These are phyloP conservation scores for Phlyctochytrium bullatum DNA, from an alignment of 192 early-diverging fungal species.

Conservation along the genomic window DNA sequence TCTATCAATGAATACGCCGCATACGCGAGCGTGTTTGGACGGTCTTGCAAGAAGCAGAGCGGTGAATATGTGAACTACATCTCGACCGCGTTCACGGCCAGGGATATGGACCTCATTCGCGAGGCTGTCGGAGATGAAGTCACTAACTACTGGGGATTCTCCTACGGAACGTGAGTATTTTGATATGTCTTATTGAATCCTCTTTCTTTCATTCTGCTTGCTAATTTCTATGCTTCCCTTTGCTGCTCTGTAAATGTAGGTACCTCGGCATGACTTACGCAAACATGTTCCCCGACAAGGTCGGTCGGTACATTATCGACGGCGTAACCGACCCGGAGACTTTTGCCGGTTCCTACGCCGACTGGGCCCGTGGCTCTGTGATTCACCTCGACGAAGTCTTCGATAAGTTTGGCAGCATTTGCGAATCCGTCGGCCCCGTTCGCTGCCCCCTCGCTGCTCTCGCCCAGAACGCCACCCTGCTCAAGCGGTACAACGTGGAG, in stretches of 20 bases:
- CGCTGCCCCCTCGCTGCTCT: constrained; percentile 25
- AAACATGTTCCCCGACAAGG: constrained; percentile 50
- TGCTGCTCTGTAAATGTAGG: background rate
- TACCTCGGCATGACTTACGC: constrained; percentile 42
- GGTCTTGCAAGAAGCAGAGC: constrained; percentile 21
- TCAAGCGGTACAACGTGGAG: no score
- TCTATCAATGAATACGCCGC: background rate
- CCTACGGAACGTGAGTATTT: constrained; percentile 34
- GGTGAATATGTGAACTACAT: constrained; percentile 24
- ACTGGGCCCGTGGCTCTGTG: background rate
- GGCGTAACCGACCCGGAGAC: constrained; percentile 38
- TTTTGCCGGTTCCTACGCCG: constrained; percentile 17
- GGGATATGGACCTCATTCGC: constrained; percentile 38
- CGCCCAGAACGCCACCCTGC: background rate
- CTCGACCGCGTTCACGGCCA: constrained; percentile 33
- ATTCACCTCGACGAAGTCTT: constrained; percentile 12
- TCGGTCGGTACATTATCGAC: constrained; percentile 43
- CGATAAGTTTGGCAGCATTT: constrained; percentile 23
- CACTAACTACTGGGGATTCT: constrained; percentile 40
- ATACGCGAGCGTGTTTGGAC: constrained; percentile 5
- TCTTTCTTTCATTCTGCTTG: no score
- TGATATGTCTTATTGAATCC: no score
- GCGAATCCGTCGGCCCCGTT: constrained; percentile 26
- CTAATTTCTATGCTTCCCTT: no score
- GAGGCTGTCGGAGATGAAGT: constrained; percentile 31